Evolutionary conservation across 768 basidiomycete genomes (phyloP).

Genomic region (Infundibulicybe gibba): DNA sequence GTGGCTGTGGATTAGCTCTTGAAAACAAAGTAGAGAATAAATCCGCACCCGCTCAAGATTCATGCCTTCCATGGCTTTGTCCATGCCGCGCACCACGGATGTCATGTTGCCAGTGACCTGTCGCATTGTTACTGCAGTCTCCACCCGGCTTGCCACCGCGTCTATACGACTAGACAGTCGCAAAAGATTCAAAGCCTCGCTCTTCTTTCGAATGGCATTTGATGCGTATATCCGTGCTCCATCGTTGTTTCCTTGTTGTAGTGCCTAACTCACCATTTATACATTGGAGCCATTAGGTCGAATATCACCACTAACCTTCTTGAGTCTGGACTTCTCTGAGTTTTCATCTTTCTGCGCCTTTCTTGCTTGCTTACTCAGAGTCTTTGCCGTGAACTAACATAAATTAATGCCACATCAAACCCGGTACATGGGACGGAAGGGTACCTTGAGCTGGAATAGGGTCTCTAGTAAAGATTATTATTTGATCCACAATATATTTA

Average conservation of each 20-base stretch:
- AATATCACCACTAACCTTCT: constrained; percentile 62
- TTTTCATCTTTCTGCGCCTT: constrained; percentile 97
- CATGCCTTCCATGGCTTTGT: constrained; percentile 99
- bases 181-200: constrained; percentile 87
- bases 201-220: constrained; percentile 98
- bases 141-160: constrained; percentile 93
- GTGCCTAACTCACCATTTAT: constrained; percentile 53
- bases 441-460: constrained; percentile 96
- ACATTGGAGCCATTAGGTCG: neutral
- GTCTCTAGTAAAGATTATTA: constrained; percentile 65
- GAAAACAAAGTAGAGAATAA: constrained; percentile 1
- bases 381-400: constrained; percentile 93
- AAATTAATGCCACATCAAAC: too few species aligned
- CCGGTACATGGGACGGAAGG: constrained; percentile 1
- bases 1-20: constrained; percentile 1
- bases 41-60: constrained; percentile 87
- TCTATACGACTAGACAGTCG: constrained; percentile 90
- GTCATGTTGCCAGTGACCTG: constrained; percentile 97
- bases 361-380: constrained; percentile 90
- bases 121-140: constrained; percentile 98
- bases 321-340: constrained; percentile 82
- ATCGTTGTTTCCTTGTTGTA: constrained; percentile 95
- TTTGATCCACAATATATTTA: neutral
- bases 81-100: constrained; percentile 95
- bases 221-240: constrained; percentile 98